phyloP scores from a whole-genome alignment of 2,329 filamentous ascomycete species.

The Colletotrichum euphorbiae region DNA sequence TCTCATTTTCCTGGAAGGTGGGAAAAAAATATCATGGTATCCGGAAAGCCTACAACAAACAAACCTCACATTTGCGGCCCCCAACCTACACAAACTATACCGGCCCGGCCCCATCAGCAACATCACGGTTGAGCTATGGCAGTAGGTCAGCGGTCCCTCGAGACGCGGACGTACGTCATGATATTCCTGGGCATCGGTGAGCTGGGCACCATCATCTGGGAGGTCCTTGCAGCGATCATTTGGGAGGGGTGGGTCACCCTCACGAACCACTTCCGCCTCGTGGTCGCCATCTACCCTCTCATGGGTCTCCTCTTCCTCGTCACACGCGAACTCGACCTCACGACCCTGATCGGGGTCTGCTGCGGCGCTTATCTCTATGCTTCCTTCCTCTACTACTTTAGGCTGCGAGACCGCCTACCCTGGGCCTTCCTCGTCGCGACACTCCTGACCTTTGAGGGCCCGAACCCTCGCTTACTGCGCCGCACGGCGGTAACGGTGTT shows the following conservation, averaged over 20 bases:
- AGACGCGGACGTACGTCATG: constrained; percentile 33
- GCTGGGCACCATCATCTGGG: constrained; percentile 33
- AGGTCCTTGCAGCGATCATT: constrained; percentile 32
- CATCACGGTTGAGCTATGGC: constrained; percentile 17
- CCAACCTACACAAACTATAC: not conserved
- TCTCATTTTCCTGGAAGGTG: not conserved
- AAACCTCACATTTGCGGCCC: not conserved
- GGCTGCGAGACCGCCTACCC: constrained; percentile 27
- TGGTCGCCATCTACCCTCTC: constrained; percentile 35
- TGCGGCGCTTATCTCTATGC: constrained; percentile 30
- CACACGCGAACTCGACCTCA: constrained; percentile 19
- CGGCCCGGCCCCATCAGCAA: not conserved
- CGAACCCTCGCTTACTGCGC: constrained; percentile 28
- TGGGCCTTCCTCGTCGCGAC: constrained; percentile 31
- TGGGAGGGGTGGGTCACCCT: constrained; percentile 29
- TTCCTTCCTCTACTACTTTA: constrained; percentile 28
- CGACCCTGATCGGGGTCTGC: constrained; percentile 8
- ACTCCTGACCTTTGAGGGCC: constrained; percentile 31
- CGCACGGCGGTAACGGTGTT: constrained; percentile 31
- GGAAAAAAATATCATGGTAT: not conserved
- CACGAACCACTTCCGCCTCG: constrained; percentile 36
- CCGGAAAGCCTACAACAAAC: not conserved
- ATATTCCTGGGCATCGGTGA: constrained; percentile 30
- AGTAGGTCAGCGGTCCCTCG: constrained; percentile 9
- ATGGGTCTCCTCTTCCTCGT: constrained; percentile 32